Percentiles rank a stretch among this genome's conserved stretches.
Conservation (phyloP, 2,329 filamentous ascomycete genomes). For the Beauveria rudraprayagi region DNA sequence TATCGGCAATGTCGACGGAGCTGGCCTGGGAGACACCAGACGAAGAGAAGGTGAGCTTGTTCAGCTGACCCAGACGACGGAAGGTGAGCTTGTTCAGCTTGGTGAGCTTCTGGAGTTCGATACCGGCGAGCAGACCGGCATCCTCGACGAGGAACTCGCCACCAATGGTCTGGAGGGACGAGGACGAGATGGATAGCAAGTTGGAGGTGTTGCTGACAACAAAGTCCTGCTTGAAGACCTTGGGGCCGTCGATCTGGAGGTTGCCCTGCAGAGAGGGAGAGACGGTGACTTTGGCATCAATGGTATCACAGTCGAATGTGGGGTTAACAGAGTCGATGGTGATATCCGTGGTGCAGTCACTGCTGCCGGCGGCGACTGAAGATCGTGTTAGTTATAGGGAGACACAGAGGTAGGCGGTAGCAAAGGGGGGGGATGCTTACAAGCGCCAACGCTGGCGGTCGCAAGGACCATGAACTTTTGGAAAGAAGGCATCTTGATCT, state of each 20-base stretch:
- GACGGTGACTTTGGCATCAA: slow-evolving; percentile 62
- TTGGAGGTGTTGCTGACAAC: slow-evolving; percentile 50
- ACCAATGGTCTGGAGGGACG: slow-evolving; percentile 55
- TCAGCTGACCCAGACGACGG: slow-evolving; percentile 59
- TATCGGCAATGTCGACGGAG: slow-evolving; percentile 74
- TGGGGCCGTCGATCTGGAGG: slow-evolving; percentile 54
- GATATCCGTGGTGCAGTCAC: slow-evolving; percentile 42
- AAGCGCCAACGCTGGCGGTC: neutral
- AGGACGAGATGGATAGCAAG: slow-evolving; percentile 55
- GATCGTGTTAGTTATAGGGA: neutral
- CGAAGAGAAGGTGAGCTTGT: slow-evolving; percentile 39
- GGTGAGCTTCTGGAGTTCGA: slow-evolving; percentile 59
- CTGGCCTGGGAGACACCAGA: slow-evolving; percentile 56
- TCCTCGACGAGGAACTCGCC: slow-evolving; percentile 62
- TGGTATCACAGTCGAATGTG: slow-evolving; percentile 53
- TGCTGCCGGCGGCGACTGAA: slow-evolving; percentile 23
- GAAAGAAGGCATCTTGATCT: slow-evolving; percentile 21
- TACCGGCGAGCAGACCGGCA: slow-evolving; percentile 58
- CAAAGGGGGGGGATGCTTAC: neutral
- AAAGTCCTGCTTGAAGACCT: slow-evolving; percentile 49
- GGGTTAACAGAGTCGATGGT: slow-evolving; percentile 53
- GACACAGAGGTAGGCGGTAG: no score
- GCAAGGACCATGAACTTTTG: slow-evolving; percentile 18
- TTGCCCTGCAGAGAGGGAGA: slow-evolving; percentile 44
- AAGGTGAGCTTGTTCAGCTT: slow-evolving; percentile 61